These are phyloP conservation scores for Ophiocordyceps unilateralis DNA, from an alignment of 2,329 filamentous ascomycete genomes.

Conservation along the genomic window DNA sequence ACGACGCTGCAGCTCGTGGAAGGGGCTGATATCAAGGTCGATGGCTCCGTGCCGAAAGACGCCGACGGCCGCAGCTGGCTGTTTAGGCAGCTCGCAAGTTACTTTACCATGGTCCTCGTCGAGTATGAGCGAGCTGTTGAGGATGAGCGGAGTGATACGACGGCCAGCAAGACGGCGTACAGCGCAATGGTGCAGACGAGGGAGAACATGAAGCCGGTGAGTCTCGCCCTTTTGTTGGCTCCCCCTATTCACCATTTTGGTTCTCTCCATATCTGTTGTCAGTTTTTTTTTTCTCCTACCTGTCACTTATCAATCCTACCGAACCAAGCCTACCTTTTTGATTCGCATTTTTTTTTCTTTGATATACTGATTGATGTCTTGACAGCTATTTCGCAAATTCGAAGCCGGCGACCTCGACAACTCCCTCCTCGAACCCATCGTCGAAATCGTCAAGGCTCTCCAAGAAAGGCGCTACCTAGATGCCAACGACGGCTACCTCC, in stretches of 20 bases:
- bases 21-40: slow-evolving; percentile 79
- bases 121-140: slow-evolving; percentile 75
- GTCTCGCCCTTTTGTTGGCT: slow-evolving; percentile 6
- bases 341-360: too few species aligned
- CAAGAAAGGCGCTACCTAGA: slow-evolving; percentile 88
- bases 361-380: neutral
- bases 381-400: slow-evolving; percentile 65
- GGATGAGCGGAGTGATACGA: slow-evolving; percentile 44
- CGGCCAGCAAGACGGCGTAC: slow-evolving; percentile 65
- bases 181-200: slow-evolving; percentile 75
- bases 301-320: neutral
- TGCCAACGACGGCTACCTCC: slow-evolving; percentile 87
- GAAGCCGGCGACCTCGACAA: slow-evolving; percentile 68
- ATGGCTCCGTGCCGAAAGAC: slow-evolving; percentile 43
- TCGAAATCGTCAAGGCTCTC: slow-evolving; percentile 82
- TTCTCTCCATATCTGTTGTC: neutral
- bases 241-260: neutral
- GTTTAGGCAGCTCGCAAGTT: slow-evolving; percentile 77
- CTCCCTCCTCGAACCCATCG: slow-evolving; percentile 60
- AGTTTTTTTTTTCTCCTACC: neutral
- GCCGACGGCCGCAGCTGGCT: slow-evolving; percentile 51
- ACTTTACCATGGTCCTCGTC: slow-evolving; percentile 87
- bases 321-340: neutral
- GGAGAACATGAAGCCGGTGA: slow-evolving; percentile 65
- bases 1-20: slow-evolving; percentile 66